phyloP scores from a whole-genome alignment of 2,329 filamentous ascomycete species.

The Colletotrichum orchidophilum region DNA sequence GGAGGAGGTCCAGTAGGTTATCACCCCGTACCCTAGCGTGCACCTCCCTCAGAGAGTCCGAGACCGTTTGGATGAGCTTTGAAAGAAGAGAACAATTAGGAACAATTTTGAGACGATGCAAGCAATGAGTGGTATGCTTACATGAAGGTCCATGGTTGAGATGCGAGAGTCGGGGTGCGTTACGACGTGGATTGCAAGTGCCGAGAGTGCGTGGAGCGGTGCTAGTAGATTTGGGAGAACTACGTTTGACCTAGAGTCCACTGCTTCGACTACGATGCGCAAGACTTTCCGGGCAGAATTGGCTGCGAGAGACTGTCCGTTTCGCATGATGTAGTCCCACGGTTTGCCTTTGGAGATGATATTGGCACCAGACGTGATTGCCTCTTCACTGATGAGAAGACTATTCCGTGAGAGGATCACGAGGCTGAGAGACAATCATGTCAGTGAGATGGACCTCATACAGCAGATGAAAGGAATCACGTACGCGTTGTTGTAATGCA shows the following conservation, averaged over 20 bases:
- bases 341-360: slow-evolving; percentile 22
- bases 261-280: slow-evolving; percentile 10
- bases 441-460: neutral
- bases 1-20: neutral
- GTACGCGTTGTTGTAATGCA: slow-evolving; percentile 27
- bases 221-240: slow-evolving; percentile 10
- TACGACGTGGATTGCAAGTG: slow-evolving; percentile 2
- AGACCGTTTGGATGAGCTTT: slow-evolving; percentile 8
- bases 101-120: too few species aligned
- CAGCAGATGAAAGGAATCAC: neutral
- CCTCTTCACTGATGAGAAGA: slow-evolving; percentile 27
- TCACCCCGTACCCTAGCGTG: slow-evolving; percentile 4
- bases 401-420: slow-evolving; percentile 22
- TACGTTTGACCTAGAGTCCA: slow-evolving; percentile 17
- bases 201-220: slow-evolving; percentile 10
- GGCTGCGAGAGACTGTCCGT: slow-evolving; percentile 21
- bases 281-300: slow-evolving; percentile 19
- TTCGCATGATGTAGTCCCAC: slow-evolving; percentile 24
- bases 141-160: slow-evolving; percentile 26
- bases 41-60: slow-evolving; percentile 13
- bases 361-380: slow-evolving; percentile 7
- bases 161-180: slow-evolving; percentile 23
- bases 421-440: neutral
- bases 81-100: neutral
- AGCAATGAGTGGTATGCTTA: neutral